Evolutionary conservation across 306 rosid genomes (phyloP), one percentile per base, ranked within the genome.

Genomic region (Urtica urens): DNA sequence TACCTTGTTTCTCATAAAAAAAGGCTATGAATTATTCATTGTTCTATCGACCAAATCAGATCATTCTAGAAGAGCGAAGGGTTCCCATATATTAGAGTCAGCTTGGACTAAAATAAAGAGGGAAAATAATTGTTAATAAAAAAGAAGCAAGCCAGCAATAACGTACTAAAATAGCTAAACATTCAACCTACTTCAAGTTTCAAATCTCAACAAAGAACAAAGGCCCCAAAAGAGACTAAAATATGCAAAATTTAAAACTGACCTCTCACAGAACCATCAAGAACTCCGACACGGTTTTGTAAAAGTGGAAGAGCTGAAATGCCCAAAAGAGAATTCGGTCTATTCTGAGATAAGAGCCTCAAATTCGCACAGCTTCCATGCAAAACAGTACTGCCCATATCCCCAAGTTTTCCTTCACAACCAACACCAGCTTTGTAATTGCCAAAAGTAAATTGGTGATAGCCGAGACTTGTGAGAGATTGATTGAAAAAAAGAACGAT

Each of bases 201-300:
- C 35, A n/a, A 44, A 34, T n/a, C n/a, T n/a, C n/a, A 16, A 62
- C 9, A 42, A 4, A 44, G 33, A 18, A 5, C 10, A 13, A 20
- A 35, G 26, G 38, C 5, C 38, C 39, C 7, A 17, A 4, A 40
- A n/a, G 1, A 15, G 31, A 20, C 30, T 18, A 44, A 46, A 14
- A 28, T n/a, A 11, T 22, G 37, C 28, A 27, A 19, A 25, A 56
- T 53, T 49, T 18, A 23, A n/a, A 43, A 37, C 72, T 53, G 38
- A 84, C 94, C 94, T 72, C 64, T 56, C 22, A 29, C 62, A 31
- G 53, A 73, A 63, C 68, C 53, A 47, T 38, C 57, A 57, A 34
- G 69, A 52, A 60, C 58, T 53, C 63, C 50, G 34, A 33, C 55
- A 70, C 46, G 48, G 14, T 55, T 46, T 7, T 51, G 73, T 38